phyloP scores from a whole-genome alignment of 176 grass and related monocot species.

The Zizania latifolia region DNA sequence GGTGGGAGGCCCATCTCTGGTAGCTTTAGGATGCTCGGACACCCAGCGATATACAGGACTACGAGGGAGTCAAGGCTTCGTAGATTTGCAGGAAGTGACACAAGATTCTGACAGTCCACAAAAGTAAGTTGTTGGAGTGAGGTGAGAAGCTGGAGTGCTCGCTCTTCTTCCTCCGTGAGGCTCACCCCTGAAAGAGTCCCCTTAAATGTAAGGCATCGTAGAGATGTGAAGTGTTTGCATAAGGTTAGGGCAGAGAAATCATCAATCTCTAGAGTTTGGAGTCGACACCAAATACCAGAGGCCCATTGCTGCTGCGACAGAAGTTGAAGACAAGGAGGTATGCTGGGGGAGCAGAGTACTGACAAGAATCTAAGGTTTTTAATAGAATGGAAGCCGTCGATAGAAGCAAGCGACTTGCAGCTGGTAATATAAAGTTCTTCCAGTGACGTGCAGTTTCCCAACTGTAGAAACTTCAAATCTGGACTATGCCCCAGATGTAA shows the following conservation, averaged over 20 bases:
- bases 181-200: no score
- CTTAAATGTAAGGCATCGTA: not conserved
- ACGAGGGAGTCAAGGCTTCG: no score
- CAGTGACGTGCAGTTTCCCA: not conserved
- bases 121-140: no score
- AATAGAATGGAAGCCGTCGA: not conserved
- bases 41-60: no score
- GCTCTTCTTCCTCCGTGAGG: no score
- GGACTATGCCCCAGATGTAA: not conserved
- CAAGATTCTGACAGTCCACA: no score
- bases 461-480: not conserved
- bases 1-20: no score
- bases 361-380: not conserved
- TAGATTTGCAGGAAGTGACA: no score
- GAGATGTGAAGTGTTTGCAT: conserved; percentile 1
- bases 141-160: no score
- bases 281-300: not conserved
- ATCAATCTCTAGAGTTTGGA: not conserved
- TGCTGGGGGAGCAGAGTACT: not conserved
- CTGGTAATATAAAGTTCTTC: not conserved
- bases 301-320: not conserved
- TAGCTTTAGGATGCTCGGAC: no score
- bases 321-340: not conserved
- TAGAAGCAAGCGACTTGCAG: rapidly evolving
- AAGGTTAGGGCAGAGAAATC: not conserved